Conservation (phyloP, 2,329 filamentous ascomycete genomes). For the Cladophialophora psammophila region DNA sequence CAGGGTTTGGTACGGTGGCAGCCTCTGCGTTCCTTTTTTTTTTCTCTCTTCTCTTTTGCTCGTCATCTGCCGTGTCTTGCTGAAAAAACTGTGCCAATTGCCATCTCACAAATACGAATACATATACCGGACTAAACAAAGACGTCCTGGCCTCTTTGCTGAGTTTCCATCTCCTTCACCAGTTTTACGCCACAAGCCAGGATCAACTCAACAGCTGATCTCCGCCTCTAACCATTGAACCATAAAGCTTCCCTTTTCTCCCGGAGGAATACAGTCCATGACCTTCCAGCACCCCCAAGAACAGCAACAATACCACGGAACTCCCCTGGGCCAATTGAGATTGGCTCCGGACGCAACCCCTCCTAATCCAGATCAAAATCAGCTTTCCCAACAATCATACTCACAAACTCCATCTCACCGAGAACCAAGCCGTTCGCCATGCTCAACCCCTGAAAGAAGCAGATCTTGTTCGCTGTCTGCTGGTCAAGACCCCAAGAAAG, state of each 20-base stretch:
- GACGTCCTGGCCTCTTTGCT: neutral
- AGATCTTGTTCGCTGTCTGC: neutral
- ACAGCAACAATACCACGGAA: slow-evolving; percentile 28
- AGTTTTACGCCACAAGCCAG: neutral
- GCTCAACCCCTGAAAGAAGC: slow-evolving; percentile 3
- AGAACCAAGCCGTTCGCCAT: slow-evolving; percentile 1
- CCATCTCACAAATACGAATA: neutral
- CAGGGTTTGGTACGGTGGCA: slow-evolving; percentile 5
- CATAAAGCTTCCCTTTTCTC: neutral
- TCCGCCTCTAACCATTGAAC: neutral
- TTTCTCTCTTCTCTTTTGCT: slow-evolving; percentile 14
- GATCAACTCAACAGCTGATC: slow-evolving; percentile 2
- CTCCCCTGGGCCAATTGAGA: slow-evolving; percentile 25
- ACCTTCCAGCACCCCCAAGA: slow-evolving; percentile 25
- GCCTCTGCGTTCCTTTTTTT: slow-evolving; percentile 8
- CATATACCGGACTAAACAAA: neutral
- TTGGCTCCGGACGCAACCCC: slow-evolving; percentile 33
- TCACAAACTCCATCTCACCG: no score
- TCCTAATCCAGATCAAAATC: neutral
- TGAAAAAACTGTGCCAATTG: neutral
- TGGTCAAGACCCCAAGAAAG: slow-evolving; percentile 7
- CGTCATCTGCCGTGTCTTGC: slow-evolving; percentile 14
- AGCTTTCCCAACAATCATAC: neutral
- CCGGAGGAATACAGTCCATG: slow-evolving; percentile 23
- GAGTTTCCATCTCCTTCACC: neutral